These are phyloP conservation scores for Boeremia exigua DNA, from an alignment of 2,329 filamentous ascomycete species.

Conservation along the genomic window DNA sequence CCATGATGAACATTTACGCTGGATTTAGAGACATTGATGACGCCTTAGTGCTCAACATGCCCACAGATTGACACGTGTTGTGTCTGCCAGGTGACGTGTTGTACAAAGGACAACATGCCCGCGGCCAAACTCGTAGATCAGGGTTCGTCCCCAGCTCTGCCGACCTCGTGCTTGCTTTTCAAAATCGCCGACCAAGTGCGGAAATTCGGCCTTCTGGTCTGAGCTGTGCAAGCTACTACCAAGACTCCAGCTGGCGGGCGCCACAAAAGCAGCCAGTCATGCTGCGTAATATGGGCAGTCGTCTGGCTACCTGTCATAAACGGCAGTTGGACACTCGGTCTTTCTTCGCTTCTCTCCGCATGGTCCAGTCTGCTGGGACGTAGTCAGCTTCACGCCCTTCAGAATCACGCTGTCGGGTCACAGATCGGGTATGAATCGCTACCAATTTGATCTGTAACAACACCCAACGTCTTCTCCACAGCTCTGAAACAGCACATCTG, in stretches of 20 bases:
- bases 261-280: neutral
- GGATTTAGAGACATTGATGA: slow-evolving; percentile 6
- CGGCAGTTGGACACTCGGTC: slow-evolving; percentile 23
- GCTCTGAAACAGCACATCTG: slow-evolving; percentile 27
- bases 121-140: neutral
- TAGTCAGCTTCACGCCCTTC: slow-evolving; percentile 14
- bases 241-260: no score
- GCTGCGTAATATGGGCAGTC: slow-evolving; percentile 4
- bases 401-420: slow-evolving; percentile 10
- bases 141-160: slow-evolving; percentile 1
- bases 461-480: slow-evolving; percentile 22
- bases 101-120: neutral
- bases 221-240: neutral
- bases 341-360: slow-evolving; percentile 35
- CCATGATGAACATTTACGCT: neutral
- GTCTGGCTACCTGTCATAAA: slow-evolving; percentile 29
- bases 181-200: slow-evolving; percentile 5
- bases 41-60: neutral
- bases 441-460: slow-evolving; percentile 23
- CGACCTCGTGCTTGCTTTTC: slow-evolving; percentile 8
- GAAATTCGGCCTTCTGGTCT: neutral
- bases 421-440: slow-evolving; percentile 7
- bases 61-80: neutral
- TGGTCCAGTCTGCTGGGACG: slow-evolving; percentile 35
- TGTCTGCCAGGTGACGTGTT: neutral